Percentiles rank a stretch among this genome's conserved stretches.
These are phyloP conservation scores for Trametes elegans DNA, from an alignment of 768 basidiomycete species.

Conservation along the genomic window DNA sequence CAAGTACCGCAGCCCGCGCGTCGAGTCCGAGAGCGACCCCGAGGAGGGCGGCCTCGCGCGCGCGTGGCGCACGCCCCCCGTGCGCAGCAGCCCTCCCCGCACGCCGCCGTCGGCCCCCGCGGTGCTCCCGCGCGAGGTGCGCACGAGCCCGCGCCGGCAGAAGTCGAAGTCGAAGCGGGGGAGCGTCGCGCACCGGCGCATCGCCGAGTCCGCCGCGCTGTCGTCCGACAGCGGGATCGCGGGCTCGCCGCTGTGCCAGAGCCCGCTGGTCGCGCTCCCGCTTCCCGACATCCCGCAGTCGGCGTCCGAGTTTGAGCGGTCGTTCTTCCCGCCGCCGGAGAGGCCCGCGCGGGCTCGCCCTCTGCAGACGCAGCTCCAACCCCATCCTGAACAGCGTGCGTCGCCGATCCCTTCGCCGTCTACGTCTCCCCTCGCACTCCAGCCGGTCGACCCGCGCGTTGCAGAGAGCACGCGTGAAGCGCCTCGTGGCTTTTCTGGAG, in stretches of 20 bases:
- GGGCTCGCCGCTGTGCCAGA: constrained; percentile 13
- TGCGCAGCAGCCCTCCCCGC: neutral
- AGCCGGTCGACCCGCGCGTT: constrained; percentile 2
- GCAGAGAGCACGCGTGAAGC: neutral
- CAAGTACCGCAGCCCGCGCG: constrained; percentile 17
- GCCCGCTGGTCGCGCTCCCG: constrained; percentile 13
- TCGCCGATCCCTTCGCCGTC: constrained; percentile 10
- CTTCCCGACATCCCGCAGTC: constrained; percentile 14
- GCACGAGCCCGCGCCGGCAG: constrained; percentile 10
- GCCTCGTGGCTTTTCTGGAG: neutral
- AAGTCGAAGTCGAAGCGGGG: constrained; percentile 8
- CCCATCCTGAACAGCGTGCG: constrained; percentile 6
- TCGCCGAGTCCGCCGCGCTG: constrained; percentile 11
- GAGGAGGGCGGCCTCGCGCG: neutral
- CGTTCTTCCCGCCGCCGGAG: constrained; percentile 12
- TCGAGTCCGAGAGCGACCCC: constrained; percentile 16
- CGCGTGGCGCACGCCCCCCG: constrained; percentile 7
- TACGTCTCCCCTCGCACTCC: constrained; percentile 9
- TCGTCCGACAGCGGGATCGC: constrained; percentile 19
- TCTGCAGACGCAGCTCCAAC: too few species aligned
- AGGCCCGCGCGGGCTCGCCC: constrained; percentile 7
- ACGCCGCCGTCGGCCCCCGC: neutral
- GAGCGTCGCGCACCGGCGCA: constrained; percentile 12
- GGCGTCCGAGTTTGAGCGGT: constrained; percentile 9
- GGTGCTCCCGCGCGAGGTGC: neutral